Evolutionary conservation across 2,329 filamentous ascomycete species (phyloP).

Genomic region (Fusarium multiceps): DNA sequence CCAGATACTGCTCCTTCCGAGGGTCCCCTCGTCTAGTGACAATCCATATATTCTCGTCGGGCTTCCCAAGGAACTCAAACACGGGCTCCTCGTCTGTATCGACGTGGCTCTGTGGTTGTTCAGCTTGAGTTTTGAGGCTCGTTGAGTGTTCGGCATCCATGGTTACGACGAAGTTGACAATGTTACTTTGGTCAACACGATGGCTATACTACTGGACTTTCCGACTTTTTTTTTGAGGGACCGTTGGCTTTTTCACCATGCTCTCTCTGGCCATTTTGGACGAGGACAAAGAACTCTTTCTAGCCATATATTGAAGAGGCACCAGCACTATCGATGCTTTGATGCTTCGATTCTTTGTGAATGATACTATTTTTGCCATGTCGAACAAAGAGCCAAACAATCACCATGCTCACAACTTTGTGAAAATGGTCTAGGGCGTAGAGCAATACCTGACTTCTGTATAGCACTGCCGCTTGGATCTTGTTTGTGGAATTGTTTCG

Average conservation of each 20-base stretch:
- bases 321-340: neutral
- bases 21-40: conserved; percentile 45
- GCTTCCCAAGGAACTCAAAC: conserved; percentile 48
- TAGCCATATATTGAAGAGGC: conserved; percentile 4
- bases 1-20: conserved; percentile 51
- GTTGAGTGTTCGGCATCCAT: conserved; percentile 13
- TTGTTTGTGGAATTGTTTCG: conserved; percentile 22
- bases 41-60: conserved; percentile 48
- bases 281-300: conserved; percentile 38
- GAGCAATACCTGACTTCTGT: neutral
- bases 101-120: neutral
- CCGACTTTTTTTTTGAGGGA: neutral
- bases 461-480: conserved; percentile 1
- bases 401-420: neutral
- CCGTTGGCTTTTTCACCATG: neutral
- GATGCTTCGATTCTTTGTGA: conserved; percentile 31
- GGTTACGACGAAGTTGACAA: neutral
- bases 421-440: neutral
- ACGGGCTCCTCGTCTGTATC: conserved; percentile 13
- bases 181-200: conserved; percentile 1
- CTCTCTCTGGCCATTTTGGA: neutral
- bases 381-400: conserved; percentile 13
- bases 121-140: neutral
- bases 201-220: neutral
- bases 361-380: conserved; percentile 4